phyloP scores from a whole-genome alignment of 2,329 filamentous ascomycete genomes.

The Sporothrix pseudoabietina region DNA sequence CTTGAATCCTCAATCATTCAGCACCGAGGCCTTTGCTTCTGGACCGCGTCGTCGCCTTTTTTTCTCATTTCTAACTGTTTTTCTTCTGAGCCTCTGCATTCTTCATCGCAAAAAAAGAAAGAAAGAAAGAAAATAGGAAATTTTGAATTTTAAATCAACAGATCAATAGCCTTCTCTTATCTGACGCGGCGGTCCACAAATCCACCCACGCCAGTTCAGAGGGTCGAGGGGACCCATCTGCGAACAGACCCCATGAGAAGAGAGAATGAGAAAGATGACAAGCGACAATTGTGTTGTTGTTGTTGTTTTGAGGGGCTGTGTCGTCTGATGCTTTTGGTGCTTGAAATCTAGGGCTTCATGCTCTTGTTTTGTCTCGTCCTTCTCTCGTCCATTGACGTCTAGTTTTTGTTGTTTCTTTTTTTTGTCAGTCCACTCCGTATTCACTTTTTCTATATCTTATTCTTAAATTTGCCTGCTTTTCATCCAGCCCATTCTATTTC shows the following conservation, averaged over 20 bases:
- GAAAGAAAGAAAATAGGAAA: background rate
- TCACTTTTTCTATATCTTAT: background rate
- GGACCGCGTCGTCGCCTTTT: background rate
- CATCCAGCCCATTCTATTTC: background rate
- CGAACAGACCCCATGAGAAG: background rate
- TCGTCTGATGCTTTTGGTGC: background rate
- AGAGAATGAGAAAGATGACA: constrained; percentile 1
- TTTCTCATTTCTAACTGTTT: background rate
- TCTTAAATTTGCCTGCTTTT: background rate
- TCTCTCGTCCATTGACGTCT: background rate
- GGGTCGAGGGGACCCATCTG: background rate
- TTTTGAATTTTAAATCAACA: background rate
- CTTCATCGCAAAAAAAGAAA: background rate
- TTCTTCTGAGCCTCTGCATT: constrained; percentile 1
- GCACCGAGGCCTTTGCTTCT: constrained; percentile 6
- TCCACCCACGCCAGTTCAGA: background rate
- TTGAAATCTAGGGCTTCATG: background rate
- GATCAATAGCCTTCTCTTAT: constrained; percentile 9
- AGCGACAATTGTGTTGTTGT: background rate
- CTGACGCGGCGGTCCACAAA: constrained; percentile 8
- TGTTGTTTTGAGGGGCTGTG: no score
- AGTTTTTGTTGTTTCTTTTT: background rate
- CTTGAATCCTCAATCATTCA: background rate
- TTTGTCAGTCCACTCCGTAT: background rate
- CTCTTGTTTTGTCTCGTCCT: background rate